Conservation (phyloP, 2,329 filamentous ascomycete genomes). For the Acrocalymma vagum region DNA sequence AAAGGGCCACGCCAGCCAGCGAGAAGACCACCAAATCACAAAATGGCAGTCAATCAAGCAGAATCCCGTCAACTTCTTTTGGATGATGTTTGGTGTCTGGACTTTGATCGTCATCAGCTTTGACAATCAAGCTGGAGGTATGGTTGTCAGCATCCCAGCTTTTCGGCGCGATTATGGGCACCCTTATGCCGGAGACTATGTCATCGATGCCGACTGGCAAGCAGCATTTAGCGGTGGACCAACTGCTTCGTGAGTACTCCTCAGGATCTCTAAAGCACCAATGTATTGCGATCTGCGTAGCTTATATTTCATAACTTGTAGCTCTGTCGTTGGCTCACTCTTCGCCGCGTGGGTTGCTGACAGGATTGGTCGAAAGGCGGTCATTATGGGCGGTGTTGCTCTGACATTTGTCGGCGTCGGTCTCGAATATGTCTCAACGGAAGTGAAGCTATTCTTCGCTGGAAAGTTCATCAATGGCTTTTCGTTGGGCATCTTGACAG, state of each 20-base stretch:
- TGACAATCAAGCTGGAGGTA: slow-evolving; percentile 50
- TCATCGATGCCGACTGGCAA: slow-evolving; percentile 53
- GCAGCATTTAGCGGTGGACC: slow-evolving; percentile 52
- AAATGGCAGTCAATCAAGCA: slow-evolving; percentile 17
- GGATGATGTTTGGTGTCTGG: slow-evolving; percentile 50
- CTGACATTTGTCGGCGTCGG: slow-evolving; percentile 48
- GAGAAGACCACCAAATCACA: slow-evolving; percentile 13
- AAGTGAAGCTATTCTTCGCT: slow-evolving; percentile 50
- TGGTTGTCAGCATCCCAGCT: slow-evolving; percentile 50
- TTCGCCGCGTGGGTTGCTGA: slow-evolving; percentile 42
- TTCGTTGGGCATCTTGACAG: slow-evolving; percentile 47
- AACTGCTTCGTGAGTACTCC: slow-evolving; percentile 43
- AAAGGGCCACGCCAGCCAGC: slow-evolving; percentile 13
- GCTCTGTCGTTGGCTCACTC: slow-evolving; percentile 37
- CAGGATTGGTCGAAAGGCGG: slow-evolving; percentile 39
- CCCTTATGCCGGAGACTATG: slow-evolving; percentile 41
- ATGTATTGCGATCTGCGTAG: too few relatives aligned
- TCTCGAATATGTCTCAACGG: slow-evolving; percentile 50
- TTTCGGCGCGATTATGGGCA: slow-evolving; percentile 56
- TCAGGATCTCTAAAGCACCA: too few relatives aligned
- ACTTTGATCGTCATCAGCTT: slow-evolving; percentile 48
- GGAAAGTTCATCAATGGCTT: slow-evolving; percentile 54
- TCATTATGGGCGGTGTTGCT: slow-evolving; percentile 42
- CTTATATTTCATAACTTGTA: slow-evolving; percentile 1
- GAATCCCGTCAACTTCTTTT: slow-evolving; percentile 30